These are phyloP conservation scores for Aspergillus pseudoviridinutans DNA, from an alignment of 2,329 filamentous ascomycete species.

Conservation along the genomic window DNA sequence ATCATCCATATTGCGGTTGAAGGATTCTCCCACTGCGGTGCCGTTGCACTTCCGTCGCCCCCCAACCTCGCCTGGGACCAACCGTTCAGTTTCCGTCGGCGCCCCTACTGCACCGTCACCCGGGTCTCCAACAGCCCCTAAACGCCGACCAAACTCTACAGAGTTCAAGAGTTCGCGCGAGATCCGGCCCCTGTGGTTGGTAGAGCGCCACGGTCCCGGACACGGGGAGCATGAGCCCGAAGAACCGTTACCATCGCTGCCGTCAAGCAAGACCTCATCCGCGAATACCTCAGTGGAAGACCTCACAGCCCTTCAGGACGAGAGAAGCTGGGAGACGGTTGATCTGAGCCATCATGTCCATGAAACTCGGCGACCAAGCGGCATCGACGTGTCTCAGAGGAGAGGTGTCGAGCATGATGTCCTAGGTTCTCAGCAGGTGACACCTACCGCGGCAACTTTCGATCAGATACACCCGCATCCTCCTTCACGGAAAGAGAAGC, in stretches of 20 bases:
- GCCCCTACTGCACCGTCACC: slow-evolving; percentile 35
- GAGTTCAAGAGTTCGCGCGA: slow-evolving; percentile 58
- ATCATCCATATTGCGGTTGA: slow-evolving; percentile 25
- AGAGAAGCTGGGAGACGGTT: slow-evolving; percentile 29
- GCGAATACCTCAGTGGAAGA: slow-evolving; percentile 45
- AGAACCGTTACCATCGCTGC: slow-evolving; percentile 47
- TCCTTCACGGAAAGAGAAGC: slow-evolving; percentile 34
- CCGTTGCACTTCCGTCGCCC: slow-evolving; percentile 54
- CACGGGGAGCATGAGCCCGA: slow-evolving; percentile 40
- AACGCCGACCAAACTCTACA: slow-evolving; percentile 46
- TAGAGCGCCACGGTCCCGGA: slow-evolving; percentile 57
- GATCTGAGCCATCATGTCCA: slow-evolving; percentile 19
- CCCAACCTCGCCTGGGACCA: slow-evolving; percentile 42
- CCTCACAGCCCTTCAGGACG: slow-evolving; percentile 25
- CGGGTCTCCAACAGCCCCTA: slow-evolving; percentile 44
- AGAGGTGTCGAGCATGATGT: slow-evolving; percentile 41
- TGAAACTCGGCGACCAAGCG: slow-evolving; percentile 21
- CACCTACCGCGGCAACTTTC: slow-evolving; percentile 60
- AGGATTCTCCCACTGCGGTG: slow-evolving; percentile 51
- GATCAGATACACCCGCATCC: slow-evolving; percentile 20
- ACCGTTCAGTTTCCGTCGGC: slow-evolving; percentile 39
- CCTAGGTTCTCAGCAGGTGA: slow-evolving; percentile 62
- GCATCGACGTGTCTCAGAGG: slow-evolving; percentile 24
- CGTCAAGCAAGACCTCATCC: slow-evolving; percentile 49
- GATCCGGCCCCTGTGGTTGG: slow-evolving; percentile 76